A percentile compares a stretch with the other conserved stretches of the same genome.
phyloP scores from a whole-genome alignment of 2,329 filamentous ascomycete species.

The Colletotrichum musicola region DNA sequence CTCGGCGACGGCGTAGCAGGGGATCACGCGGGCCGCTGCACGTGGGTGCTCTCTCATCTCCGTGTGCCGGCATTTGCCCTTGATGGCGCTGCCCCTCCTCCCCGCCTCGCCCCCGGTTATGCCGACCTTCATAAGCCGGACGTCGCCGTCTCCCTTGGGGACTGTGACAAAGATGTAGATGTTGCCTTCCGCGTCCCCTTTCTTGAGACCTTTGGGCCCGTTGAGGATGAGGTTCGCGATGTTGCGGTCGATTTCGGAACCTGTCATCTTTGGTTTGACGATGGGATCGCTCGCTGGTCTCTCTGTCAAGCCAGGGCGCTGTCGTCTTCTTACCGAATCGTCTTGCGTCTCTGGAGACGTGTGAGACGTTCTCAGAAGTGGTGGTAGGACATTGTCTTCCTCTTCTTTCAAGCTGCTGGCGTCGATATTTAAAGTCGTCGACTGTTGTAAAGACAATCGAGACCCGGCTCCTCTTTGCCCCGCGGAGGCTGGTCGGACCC shows the following conservation, averaged over 20 bases:
- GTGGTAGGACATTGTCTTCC: background rate
- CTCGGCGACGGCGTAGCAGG: constrained; percentile 1
- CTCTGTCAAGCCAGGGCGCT: background rate
- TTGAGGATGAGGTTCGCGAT: background rate
- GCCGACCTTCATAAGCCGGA: background rate
- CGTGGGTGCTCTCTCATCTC: background rate
- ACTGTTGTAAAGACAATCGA: too few species aligned
- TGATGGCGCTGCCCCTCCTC: too few species aligned
- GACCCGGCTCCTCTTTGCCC: too few species aligned
- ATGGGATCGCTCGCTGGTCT: background rate
- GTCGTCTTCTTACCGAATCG: background rate
- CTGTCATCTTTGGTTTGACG: background rate
- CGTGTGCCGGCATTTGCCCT: background rate
- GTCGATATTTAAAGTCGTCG: background rate
- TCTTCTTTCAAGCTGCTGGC: background rate
- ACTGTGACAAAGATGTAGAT: background rate
- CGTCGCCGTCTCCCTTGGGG: background rate
- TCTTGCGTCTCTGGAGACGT: background rate
- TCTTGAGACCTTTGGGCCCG: background rate
- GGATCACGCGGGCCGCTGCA: background rate
- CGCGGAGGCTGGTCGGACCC: too few species aligned
- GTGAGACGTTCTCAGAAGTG: background rate
- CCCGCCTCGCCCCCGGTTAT: background rate
- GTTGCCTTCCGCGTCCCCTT: background rate
- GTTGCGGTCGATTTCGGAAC: background rate